phyloP scores from a whole-genome alignment of 75 land plant species.

The Picea glauca region DNA sequence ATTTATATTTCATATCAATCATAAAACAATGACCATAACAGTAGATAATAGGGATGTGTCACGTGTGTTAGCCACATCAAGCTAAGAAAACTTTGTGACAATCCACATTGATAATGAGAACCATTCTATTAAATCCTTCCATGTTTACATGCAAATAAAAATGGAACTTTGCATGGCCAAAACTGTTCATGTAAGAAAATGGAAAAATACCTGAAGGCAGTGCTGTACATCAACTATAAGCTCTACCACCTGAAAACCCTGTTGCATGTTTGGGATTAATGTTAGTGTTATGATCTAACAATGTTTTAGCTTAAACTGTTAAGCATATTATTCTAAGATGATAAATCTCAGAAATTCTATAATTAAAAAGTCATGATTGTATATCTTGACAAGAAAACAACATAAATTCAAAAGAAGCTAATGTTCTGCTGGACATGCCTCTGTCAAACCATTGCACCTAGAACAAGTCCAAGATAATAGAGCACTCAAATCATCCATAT shows the following conservation, averaged over 20 bases:
- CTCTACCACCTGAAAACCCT: conserved; percentile 85
- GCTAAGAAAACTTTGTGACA: too few species aligned
- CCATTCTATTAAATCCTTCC: too few species aligned
- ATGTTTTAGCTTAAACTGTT: neutral
- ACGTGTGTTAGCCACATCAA: too few species aligned
- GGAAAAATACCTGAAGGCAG: conserved; percentile 74
- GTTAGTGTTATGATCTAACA: neutral
- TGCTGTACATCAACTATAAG: conserved; percentile 80
- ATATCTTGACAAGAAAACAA: neutral
- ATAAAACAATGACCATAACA: too few species aligned
- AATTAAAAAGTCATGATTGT: neutral
- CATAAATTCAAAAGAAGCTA: conserved; percentile 8
- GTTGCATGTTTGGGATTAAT: conserved; percentile 15
- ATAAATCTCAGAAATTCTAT: neutral
- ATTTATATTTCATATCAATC: too few species aligned
- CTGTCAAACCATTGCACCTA: conserved; percentile 64
- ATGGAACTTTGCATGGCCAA: too few species aligned
- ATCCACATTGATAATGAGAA: too few species aligned
- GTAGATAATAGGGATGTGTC: too few species aligned
- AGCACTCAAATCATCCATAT: conserved; percentile 68
- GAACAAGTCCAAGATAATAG: conserved; percentile 80
- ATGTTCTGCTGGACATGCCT: conserved; percentile 39
- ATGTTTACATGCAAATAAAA: too few species aligned
- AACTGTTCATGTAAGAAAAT: too few species aligned
- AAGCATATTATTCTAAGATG: neutral